Evolutionary conservation across 768 basidiomycete species (phyloP).

Genomic region (Russula sp.): DNA sequence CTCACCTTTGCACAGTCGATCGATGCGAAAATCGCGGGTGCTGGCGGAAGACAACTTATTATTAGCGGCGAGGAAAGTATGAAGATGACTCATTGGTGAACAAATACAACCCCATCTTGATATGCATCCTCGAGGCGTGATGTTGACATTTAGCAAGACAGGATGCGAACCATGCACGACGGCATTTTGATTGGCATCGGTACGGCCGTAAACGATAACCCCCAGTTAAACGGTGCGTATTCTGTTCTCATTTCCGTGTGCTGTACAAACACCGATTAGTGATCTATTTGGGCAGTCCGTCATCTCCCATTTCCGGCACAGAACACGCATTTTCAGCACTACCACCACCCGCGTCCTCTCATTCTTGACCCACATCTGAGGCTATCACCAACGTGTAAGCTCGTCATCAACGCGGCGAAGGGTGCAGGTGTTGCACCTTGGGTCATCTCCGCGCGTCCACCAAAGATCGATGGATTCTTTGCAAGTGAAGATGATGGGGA

Average conservation of each 20-base stretch:
- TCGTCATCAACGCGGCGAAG: slow-evolving; percentile 56
- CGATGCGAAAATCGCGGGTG: slow-evolving; percentile 84
- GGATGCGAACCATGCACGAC: slow-evolving; percentile 91
- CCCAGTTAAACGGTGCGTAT: slow-evolving; percentile 80
- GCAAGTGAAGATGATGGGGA: slow-evolving; percentile 21
- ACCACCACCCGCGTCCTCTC: slow-evolving; percentile 69
- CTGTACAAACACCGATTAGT: slow-evolving; percentile 4
- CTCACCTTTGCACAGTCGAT: slow-evolving; percentile 82
- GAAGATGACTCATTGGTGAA: slow-evolving; percentile 90
- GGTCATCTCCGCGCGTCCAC: slow-evolving; percentile 49
- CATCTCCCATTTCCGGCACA: slow-evolving; percentile 40
- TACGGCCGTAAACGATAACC: slow-evolving; percentile 87
- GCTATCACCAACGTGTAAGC: slow-evolving; percentile 58
- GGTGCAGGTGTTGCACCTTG: slow-evolving; percentile 65
- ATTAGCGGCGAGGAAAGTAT: slow-evolving; percentile 85
- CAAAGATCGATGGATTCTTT: slow-evolving; percentile 25
- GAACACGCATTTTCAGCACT: slow-evolving; percentile 28
- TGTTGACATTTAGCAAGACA: slow-evolving; percentile 30
- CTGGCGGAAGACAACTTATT: slow-evolving; percentile 62
- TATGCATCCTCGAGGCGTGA: neutral
- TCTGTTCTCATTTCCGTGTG: neutral
- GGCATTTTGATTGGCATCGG: slow-evolving; percentile 88
- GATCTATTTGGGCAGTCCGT: slow-evolving; percentile 38
- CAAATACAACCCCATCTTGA: neutral
- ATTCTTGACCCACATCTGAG: slow-evolving; percentile 76